Evolutionary conservation across 2,329 filamentous ascomycete genomes (phyloP), one percentile per base, ranked within the genome.

Genomic region (Cercospora brassicicola): DNA sequence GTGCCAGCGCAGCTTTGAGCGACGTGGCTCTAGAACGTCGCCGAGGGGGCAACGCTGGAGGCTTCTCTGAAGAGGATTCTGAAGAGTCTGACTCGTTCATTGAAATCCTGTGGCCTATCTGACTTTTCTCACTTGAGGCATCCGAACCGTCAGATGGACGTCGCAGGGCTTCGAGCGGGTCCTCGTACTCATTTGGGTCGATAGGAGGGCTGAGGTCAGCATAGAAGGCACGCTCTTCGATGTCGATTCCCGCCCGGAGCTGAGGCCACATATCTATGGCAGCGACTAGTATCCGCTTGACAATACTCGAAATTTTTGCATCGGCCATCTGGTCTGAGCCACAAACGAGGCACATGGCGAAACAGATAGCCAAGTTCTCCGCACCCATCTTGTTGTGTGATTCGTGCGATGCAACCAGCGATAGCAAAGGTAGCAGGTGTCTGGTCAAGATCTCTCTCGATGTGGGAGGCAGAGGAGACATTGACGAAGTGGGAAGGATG

Each of bases 311-410:
- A 75, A 86, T 82, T 71, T 84, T 86, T 0, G 83, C 84, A 69
- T 87, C 85, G 68, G 85, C 83, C 45, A 86, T 76, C 71, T 86
- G 84, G 73, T 87, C 83, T 3, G 83, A 82, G 0, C 85, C 84
- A 69, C 82, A 82, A 11, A 87, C 73, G 3, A 87, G 75, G 45
- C 83, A 82, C 42, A 85, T 85, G 2, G 83, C 83, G 72, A 87
- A 84, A 72, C 84, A 86, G 6, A 87, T 84, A 13, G 84, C 82
- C 39, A 87, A 73, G 59, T 87, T 87, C 57, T 83, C 82, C 0
- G 84, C 74, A 3, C 79, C 84, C 85, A 87, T 87, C 71, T 85
- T 86, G 77, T 87, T 87, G 59, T 80, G 70, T n/a, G 81, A 75
- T 60, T 82, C 77, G 33, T 82, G 79, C 26, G 77, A 76, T 8